Base-by-base conservation (phyloP, 352 stramenopile genomes). In the Globisporangium middletonii region DNA sequence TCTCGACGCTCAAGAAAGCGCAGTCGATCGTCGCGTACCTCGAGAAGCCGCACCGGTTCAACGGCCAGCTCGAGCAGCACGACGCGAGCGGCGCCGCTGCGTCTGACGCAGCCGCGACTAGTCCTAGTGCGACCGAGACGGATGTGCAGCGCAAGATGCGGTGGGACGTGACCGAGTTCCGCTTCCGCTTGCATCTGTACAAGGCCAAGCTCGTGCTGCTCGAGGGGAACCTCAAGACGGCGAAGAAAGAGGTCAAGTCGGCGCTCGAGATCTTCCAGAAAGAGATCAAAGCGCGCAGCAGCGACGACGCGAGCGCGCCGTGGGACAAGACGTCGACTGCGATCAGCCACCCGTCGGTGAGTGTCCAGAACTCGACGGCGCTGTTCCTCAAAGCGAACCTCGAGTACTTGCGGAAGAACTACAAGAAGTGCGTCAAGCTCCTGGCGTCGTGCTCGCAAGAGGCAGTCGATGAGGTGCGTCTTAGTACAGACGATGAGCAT, bases 371-470 rank as follows among this genome's bases (percentile, higher is more conserved):
- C 66, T 85, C 88, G 26, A 92, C 86, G 23, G 88, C 77, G 47
- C 68, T 97, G 56, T 97, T 96, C 70, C 71, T 97, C 30, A 97
- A 96, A 72, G 91, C 91, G 15, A 96, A 97, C 58, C 73, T 97
- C 57, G 91, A 97, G 77, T 96, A 97, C 85, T 82, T 97, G 73
- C 83, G 92, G 53, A 87, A 89, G 63, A 97, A 97, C 68, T 95
- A 96, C 75, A 95, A 95, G 71, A 97, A 97, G 73, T 94, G 83
- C 60, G 92, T 97, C 70, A 97, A 97, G 78, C 75, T 97, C 58
- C 69, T 97, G 55, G 88, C 86, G 50, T 96, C 87, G 43, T 95
- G 85, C 75, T 88, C 85, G 72, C 78, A 90, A 64, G 68, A 86
- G 51, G 79, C 85, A 13, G 81, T 95, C 27, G 86, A 86, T 53